A percentile compares a stretch with the other conserved stretches of the same genome.
Evolutionary conservation across 1,284 basidiomycete genomes (phyloP).

Genomic region (Sanghuangporus baumii): DNA sequence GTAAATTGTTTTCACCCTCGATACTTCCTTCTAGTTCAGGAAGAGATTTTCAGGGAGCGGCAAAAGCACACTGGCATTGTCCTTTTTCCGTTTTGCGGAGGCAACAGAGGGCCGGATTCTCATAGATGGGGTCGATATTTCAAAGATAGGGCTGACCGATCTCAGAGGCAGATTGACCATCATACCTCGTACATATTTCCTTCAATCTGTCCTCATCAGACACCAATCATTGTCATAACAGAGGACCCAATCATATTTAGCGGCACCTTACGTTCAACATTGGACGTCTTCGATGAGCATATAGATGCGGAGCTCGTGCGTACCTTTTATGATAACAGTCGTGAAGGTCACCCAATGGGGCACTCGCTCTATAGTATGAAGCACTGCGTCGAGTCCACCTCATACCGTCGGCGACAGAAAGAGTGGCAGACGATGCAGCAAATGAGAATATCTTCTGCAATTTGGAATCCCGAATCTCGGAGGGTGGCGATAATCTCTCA

Average conservation of each 20-base stretch:
- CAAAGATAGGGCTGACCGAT: constrained; percentile 83
- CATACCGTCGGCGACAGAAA: constrained; percentile 54
- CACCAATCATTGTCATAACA: constrained; percentile 25
- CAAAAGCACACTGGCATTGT: constrained; percentile 86
- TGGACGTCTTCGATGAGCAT: constrained; percentile 89
- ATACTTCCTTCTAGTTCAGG: not conserved
- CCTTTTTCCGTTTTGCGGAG: constrained; percentile 95
- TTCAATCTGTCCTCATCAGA: too few relatives aligned
- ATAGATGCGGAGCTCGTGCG: constrained; percentile 79
- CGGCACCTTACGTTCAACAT: constrained; percentile 78
- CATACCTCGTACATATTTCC: constrained; percentile 65
- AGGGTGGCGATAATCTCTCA: constrained; percentile 92
- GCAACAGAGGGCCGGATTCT: constrained; percentile 77
- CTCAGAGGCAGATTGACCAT: constrained; percentile 83
- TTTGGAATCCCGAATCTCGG: constrained; percentile 79
- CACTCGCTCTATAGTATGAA: constrained; percentile 54
- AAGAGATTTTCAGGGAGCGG: constrained; percentile 33
- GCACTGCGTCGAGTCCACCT: constrained; percentile 85
- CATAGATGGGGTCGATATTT: constrained; percentile 86
- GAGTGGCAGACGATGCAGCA: constrained; percentile 49
- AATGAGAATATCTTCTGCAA: constrained; percentile 86
- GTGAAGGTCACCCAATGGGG: not conserved
- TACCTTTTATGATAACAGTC: constrained; percentile 11
- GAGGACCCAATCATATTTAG: constrained; percentile 90
- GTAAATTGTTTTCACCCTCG: constrained; percentile 29